phyloP scores from a whole-genome alignment of 805 yeast species.

The Nakazawaea molendinolei region DNA sequence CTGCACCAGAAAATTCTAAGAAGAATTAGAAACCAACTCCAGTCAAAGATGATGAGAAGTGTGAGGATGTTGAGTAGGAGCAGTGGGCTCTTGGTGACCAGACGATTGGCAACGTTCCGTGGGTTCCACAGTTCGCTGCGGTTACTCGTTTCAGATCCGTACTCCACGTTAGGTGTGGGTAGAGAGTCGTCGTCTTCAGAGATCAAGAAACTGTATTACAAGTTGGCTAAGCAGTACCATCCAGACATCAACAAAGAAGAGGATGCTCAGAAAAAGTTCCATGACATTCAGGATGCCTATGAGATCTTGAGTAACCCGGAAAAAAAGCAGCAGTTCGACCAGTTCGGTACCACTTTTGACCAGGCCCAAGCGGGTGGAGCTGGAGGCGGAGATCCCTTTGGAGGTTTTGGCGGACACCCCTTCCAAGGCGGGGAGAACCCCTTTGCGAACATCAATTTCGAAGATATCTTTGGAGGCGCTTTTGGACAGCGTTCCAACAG shows the following conservation, averaged over 20 bases:
- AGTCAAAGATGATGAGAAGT: too few species aligned
- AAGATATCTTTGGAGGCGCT: conserved; percentile 55
- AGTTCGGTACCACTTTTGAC: conserved; percentile 80
- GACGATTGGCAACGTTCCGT: too few species aligned
- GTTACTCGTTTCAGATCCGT: conserved; percentile 59
- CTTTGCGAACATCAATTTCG: conserved; percentile 42
- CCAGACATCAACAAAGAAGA: conserved; percentile 94
- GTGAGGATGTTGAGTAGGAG: too few species aligned
- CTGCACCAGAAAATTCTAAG: too few species aligned
- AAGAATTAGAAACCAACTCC: too few species aligned
- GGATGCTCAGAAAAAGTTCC: conserved; percentile 84
- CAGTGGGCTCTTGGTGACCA: too few species aligned
- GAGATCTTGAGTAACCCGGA: conserved; percentile 82
- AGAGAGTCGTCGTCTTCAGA: conserved; percentile 68
- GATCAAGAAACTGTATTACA: conserved; percentile 90
- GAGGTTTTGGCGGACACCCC: conserved; percentile 42
- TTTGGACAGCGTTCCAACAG: conserved; percentile 32
- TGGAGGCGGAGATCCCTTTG: conserved; percentile 47
- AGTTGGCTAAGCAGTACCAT: conserved; percentile 88
- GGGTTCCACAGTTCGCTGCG: conserved; percentile 38
- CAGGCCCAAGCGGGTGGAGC: conserved; percentile 38
- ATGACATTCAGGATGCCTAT: conserved; percentile 89
- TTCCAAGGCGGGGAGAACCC: conserved; percentile 35
- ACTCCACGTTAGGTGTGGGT: conserved; percentile 72
- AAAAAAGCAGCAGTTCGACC: conserved; percentile 86